Conservation (phyloP, 2,329 filamentous ascomycete species). For the Cadophora gregata region DNA sequence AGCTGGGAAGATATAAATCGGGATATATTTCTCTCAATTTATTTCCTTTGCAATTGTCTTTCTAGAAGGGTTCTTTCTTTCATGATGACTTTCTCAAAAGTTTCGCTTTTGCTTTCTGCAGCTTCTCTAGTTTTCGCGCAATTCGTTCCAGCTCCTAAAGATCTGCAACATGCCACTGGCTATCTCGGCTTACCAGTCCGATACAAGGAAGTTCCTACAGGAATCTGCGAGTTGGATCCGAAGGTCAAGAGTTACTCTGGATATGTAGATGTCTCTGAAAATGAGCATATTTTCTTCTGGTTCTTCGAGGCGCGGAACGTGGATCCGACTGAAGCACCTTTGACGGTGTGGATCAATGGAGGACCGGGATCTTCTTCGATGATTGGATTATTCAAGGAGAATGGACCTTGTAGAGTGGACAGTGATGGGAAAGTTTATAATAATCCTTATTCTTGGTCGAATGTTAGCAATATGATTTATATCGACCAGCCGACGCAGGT, state of each 20-base stretch:
- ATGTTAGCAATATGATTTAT: conserved; percentile 57
- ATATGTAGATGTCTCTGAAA: conserved; percentile 49
- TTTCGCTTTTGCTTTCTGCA: conserved; percentile 19
- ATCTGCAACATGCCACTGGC: conserved; percentile 46
- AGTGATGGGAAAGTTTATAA: conserved; percentile 47
- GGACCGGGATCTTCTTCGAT: conserved; percentile 69
- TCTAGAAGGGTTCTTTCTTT: not conserved
- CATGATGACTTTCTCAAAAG: conserved; percentile 18
- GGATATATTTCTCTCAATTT: not conserved
- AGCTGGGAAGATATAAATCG: conserved; percentile 7
- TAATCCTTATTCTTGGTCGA: conserved; percentile 66
- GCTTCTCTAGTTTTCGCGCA: conserved; percentile 38
- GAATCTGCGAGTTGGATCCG: conserved; percentile 53
- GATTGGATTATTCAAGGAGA: conserved; percentile 66
- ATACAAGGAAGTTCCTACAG: conserved; percentile 55
- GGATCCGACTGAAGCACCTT: conserved; percentile 53
- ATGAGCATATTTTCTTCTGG: conserved; percentile 51
- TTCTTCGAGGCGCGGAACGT: conserved; percentile 53
- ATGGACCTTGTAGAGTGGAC: conserved; percentile 54
- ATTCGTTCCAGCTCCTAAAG: conserved; percentile 47
- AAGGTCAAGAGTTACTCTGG: conserved; percentile 51
- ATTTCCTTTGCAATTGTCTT: not conserved
- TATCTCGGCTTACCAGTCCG: conserved; percentile 50
- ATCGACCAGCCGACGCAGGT: conserved; percentile 42
- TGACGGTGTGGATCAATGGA: conserved; percentile 71